These are phyloP conservation scores for Infundibulicybe gibba DNA, from an alignment of 768 basidiomycete species.

Conservation along the genomic window DNA sequence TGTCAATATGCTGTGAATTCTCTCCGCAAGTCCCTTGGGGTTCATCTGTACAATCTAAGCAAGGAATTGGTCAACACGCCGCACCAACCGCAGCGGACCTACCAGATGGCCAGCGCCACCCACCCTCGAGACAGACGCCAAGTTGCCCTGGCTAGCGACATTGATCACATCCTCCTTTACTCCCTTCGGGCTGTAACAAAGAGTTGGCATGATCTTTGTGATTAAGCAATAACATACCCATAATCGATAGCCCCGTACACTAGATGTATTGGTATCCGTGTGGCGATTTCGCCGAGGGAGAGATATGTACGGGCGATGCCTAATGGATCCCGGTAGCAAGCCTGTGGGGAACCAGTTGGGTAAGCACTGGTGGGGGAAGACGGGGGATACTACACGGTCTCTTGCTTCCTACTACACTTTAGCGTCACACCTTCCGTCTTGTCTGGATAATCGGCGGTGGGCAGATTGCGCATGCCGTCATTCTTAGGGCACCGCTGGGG, in stretches of 20 bases:
- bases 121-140: constrained; percentile 33
- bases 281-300: constrained; percentile 24
- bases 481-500: constrained; percentile 24
- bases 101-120: constrained; percentile 40
- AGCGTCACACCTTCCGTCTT: constrained; percentile 44
- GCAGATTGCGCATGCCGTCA: constrained; percentile 35
- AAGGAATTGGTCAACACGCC: too few species aligned
- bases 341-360: constrained; percentile 18
- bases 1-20: too few species aligned
- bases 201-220: not conserved
- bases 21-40: too few species aligned
- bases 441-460: constrained; percentile 38
- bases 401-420: constrained; percentile 42
- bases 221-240: constrained; percentile 21
- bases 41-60: too few species aligned
- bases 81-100: constrained; percentile 2
- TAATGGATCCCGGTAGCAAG: constrained; percentile 36
- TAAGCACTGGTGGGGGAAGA: not conserved
- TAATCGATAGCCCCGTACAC: constrained; percentile 42
- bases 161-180: constrained; percentile 34
- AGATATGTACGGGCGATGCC: constrained; percentile 28
- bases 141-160: constrained; percentile 25
- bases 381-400: constrained; percentile 28
- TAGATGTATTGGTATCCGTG: constrained; percentile 36
- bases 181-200: constrained; percentile 21